Conservation (phyloP, 495 filamentous ascomycete species). For the Aspergillus kassunensis region DNA sequence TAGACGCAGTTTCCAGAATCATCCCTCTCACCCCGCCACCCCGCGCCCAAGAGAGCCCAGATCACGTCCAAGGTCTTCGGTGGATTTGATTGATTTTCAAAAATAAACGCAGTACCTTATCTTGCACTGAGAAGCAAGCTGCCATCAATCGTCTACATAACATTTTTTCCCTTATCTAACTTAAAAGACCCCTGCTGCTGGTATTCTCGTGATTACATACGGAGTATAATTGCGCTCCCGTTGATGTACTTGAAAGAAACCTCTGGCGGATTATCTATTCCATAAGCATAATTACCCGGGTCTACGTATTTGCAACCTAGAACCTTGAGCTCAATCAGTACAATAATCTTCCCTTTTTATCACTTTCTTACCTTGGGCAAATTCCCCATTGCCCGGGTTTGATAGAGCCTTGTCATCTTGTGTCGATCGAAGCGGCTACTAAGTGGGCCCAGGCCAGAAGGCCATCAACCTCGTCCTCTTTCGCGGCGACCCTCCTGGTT, state of each 20-base stretch:
- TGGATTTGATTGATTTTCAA: no score
- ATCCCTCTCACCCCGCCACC: slow-evolving; percentile 3
- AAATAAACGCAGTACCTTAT: no score
- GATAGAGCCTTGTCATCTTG: no score
- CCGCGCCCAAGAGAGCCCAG: slow-evolving; percentile 1
- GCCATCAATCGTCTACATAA: neutral
- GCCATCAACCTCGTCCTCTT: slow-evolving; percentile 3
- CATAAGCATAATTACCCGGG: neutral
- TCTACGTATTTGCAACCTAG: neutral
- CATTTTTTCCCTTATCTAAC: neutral
- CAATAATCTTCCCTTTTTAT: no score
- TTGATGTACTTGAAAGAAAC: neutral
- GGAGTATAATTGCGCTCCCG: neutral
- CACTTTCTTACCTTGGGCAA: no score
- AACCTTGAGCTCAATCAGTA: neutral
- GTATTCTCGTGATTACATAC: no score
- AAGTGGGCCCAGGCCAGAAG: slow-evolving; percentile 11
- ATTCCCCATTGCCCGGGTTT: no score
- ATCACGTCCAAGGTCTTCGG: neutral
- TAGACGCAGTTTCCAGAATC: neutral
- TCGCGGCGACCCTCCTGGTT: neutral
- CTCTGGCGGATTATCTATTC: neutral
- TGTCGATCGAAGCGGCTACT: slow-evolving; percentile 11
- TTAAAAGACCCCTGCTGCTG: no score
- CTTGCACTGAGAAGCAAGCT: neutral